Conservation (phyloP, 2,329 filamentous ascomycete species). For the Westerdykella sp. region DNA sequence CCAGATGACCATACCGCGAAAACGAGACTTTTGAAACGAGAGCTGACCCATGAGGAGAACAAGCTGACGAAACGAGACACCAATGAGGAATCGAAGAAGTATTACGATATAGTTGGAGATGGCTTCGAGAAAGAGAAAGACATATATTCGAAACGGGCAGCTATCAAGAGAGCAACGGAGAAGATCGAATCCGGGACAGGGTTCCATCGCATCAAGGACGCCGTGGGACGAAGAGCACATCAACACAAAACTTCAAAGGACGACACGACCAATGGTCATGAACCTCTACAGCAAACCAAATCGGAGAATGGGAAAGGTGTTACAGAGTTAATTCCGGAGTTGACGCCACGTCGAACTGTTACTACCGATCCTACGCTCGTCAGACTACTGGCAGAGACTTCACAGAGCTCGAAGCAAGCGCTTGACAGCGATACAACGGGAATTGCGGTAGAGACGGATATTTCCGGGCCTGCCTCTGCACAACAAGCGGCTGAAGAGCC, state of each 20-base stretch:
- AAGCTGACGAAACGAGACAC: constrained; percentile 24
- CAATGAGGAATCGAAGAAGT: constrained; percentile 13
- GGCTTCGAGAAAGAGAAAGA: constrained; percentile 49
- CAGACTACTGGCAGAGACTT: constrained; percentile 31
- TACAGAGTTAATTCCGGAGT: neutral
- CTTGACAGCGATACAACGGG: too few relatives aligned
- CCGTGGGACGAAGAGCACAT: constrained; percentile 55
- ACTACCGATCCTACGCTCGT: constrained; percentile 25
- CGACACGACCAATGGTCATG: constrained; percentile 19
- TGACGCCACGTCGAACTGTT: neutral
- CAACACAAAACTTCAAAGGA: constrained; percentile 37
- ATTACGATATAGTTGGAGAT: constrained; percentile 20
- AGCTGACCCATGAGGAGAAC: constrained; percentile 37
- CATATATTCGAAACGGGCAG: constrained; percentile 51
- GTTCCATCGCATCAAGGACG: constrained; percentile 78
- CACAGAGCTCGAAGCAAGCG: constrained; percentile 21
- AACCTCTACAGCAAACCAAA: constrained; percentile 16
- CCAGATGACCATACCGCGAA: constrained; percentile 49
- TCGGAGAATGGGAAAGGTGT: constrained; percentile 6
- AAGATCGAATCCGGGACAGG: constrained; percentile 76
- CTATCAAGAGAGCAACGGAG: constrained; percentile 74
- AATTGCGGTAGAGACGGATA: constrained; percentile 14
- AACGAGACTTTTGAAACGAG: constrained; percentile 45
- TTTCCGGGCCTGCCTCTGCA: neutral
- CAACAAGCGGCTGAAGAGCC: neutral